phyloP scores from a whole-genome alignment of 495 filamentous ascomycete species.

The Oidiodendron maius region DNA sequence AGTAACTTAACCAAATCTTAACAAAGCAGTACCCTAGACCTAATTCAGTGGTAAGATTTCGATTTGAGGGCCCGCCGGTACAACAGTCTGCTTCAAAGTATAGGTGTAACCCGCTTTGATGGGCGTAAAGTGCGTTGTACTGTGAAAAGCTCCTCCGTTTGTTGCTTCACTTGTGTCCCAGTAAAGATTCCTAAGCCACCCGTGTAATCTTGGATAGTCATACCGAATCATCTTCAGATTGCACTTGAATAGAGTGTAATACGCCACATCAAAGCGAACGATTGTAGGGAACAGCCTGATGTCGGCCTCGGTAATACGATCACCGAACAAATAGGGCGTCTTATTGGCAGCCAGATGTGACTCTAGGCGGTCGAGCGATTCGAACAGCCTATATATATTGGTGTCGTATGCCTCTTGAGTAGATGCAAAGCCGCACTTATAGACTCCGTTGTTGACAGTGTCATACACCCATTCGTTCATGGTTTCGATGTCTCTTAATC shows the following conservation, averaged over 20 bases:
- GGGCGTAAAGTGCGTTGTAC: no score
- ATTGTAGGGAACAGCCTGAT: conserved; percentile 72
- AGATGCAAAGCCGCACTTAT: conserved; percentile 42
- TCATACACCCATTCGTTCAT: conserved; percentile 80
- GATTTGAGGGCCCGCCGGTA: background rate
- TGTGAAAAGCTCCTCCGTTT: conserved; percentile 50
- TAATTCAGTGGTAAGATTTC: no score
- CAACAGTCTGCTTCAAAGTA: background rate
- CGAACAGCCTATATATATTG: conserved; percentile 60
- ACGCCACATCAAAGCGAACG: conserved; percentile 77
- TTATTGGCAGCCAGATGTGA: conserved; percentile 41
- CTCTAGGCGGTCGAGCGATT: conserved; percentile 65
- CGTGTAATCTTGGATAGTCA: conserved; percentile 62
- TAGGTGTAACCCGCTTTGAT: background rate
- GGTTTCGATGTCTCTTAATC: conserved; percentile 58
- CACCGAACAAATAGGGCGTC: conserved; percentile 57
- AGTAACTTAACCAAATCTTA: no score
- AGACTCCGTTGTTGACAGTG: conserved; percentile 81
- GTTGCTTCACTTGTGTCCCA: conserved; percentile 46
- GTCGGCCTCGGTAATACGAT: conserved; percentile 70
- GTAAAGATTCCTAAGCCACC: conserved; percentile 62
- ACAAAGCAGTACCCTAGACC: no score
- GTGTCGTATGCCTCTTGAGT: conserved; percentile 73
- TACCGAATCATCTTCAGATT: conserved; percentile 79
- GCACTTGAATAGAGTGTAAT: conserved; percentile 90